These are phyloP conservation scores for Cetradonia linearis DNA, from an alignment of 495 filamentous ascomycete genomes.

Conservation along the genomic window DNA sequence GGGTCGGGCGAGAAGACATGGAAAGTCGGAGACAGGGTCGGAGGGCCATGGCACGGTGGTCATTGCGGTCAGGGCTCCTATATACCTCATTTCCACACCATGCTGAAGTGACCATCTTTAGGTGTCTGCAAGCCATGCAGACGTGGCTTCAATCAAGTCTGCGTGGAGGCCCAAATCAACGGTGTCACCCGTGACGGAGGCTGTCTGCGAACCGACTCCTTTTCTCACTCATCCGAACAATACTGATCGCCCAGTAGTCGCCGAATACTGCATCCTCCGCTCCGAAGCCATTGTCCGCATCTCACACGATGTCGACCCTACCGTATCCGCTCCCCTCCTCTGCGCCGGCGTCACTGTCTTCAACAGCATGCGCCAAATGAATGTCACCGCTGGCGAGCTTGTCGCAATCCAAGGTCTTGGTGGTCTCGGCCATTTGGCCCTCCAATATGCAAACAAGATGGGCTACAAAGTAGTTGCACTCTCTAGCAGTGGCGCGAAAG, in stretches of 20 bases:
- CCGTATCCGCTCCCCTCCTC: conserved; percentile 49
- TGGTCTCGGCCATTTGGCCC: conserved; percentile 54
- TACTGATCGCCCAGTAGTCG: conserved; percentile 31
- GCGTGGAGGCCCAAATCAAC: conserved; percentile 40
- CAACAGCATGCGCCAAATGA: conserved; percentile 52
- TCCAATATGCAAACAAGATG: conserved; percentile 56
- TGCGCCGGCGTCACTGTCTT: conserved; percentile 64
- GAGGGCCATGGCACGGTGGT: conserved; percentile 43
- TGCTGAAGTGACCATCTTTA: conserved; percentile 4
- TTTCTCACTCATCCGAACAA: neutral
- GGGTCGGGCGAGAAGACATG: conserved; percentile 41
- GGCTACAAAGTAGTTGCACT: conserved; percentile 53
- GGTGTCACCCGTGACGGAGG: conserved; percentile 41
- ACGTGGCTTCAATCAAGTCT: conserved; percentile 37
- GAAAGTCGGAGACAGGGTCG: conserved; percentile 58
- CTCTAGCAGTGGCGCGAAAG: conserved; percentile 44
- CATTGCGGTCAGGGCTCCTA: conserved; percentile 30
- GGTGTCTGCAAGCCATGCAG: conserved; percentile 34
- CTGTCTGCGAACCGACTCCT: conserved; percentile 31
- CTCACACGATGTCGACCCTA: conserved; percentile 45
- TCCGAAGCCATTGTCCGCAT: conserved; percentile 50
- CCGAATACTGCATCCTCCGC: conserved; percentile 51
- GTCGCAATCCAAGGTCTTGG: conserved; percentile 56
- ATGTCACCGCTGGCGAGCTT: conserved; percentile 42
- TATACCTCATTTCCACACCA: neutral